These are phyloP conservation scores for Thecaphora frezii DNA, from an alignment of 1,284 basidiomycete species.

Conservation along the genomic window DNA sequence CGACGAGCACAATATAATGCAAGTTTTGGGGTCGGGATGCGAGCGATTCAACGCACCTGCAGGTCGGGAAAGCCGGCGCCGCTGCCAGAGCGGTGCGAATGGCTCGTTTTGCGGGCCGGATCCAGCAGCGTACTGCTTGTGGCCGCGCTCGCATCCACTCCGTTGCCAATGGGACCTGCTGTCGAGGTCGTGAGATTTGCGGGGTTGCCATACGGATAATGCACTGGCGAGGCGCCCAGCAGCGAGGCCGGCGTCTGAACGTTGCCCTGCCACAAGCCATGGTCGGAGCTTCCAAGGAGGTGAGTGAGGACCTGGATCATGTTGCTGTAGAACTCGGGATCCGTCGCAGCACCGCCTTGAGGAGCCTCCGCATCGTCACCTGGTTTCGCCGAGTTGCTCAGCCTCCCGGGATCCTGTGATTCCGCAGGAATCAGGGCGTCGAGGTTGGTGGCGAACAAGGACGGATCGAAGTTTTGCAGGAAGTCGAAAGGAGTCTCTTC, in stretches of 20 bases:
- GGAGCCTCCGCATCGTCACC: not conserved
- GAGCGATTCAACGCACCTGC: not conserved
- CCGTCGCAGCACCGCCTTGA: constrained; percentile 12
- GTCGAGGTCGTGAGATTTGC: not conserved
- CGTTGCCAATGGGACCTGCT: not conserved
- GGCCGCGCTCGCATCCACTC: not conserved
- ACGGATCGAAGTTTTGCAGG: constrained; percentile 21
- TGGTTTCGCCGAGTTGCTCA: not conserved
- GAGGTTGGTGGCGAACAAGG: constrained; percentile 11
- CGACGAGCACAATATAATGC: too few relatives aligned
- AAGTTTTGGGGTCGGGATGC: too few relatives aligned
- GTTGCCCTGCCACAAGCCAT: constrained; percentile 28
- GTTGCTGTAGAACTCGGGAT: constrained; percentile 42
- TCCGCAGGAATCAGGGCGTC: not conserved
- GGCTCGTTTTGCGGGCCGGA: too few relatives aligned
- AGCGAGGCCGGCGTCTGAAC: constrained; percentile 20
- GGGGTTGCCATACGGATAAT: constrained; percentile 23
- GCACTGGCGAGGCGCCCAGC: constrained; percentile 24
- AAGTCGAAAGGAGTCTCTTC: constrained; percentile 26
- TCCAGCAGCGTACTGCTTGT: too few relatives aligned
- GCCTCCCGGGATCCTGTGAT: not conserved
- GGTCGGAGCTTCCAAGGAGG: constrained; percentile 41
- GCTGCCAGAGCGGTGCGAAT: not conserved
- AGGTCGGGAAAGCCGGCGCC: not conserved
- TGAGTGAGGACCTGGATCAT: constrained; percentile 51